A percentile compares a stretch with the other conserved stretches of the same genome.
phyloP scores from a whole-genome alignment of 257 asterid genomes.

The Solanum piurae region DNA sequence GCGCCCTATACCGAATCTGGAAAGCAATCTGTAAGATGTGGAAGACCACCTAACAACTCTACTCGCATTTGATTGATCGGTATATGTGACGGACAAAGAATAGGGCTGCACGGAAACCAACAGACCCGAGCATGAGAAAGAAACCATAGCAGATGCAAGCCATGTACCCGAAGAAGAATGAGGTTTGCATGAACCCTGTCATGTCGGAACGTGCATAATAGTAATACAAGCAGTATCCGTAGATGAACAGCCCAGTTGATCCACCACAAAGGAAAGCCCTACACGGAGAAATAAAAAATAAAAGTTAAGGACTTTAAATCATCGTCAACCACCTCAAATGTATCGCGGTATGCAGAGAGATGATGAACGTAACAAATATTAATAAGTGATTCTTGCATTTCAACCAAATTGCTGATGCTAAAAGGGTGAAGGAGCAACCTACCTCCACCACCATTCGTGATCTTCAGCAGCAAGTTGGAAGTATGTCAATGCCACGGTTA shows the following conservation, averaged over 20 bases:
- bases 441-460: slow-evolving; percentile 55
- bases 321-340: background rate
- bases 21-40: background rate
- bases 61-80: slow-evolving; percentile 45
- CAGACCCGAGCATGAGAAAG: slow-evolving; percentile 44
- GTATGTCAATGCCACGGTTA: slow-evolving; percentile 39
- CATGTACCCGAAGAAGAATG: slow-evolving; percentile 67
- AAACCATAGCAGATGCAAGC: slow-evolving; percentile 45
- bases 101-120: slow-evolving; percentile 38
- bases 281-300: background rate
- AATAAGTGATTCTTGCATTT: background rate
- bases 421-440: background rate
- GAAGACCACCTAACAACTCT: background rate
- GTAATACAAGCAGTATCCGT: slow-evolving; percentile 78
- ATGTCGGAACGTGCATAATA: slow-evolving; percentile 76
- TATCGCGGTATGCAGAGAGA: background rate
- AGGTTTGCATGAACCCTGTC: slow-evolving; percentile 96
- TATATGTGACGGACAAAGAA: slow-evolving; percentile 41
- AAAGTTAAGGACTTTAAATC: background rate
- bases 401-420: background rate
- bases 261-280: slow-evolving; percentile 94
- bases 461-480: slow-evolving; percentile 47
- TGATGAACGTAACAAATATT: background rate
- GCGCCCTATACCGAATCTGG: background rate
- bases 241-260: slow-evolving; percentile 80